Evolutionary conservation across 805 yeast genomes (phyloP).

Genomic region (Candida morakotiae): DNA sequence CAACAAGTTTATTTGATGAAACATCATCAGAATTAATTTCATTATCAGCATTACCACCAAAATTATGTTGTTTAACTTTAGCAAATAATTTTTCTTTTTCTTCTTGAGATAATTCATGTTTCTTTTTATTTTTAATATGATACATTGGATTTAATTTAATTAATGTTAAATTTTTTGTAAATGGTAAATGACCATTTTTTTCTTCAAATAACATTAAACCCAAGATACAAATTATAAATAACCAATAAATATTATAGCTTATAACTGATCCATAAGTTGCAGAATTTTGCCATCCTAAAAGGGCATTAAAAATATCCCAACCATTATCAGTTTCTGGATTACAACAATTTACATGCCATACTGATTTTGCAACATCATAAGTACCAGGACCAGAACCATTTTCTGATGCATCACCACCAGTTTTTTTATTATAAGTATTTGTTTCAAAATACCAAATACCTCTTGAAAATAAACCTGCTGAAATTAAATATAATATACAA

Average conservation of each 20-base stretch:
- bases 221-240: constrained; percentile 53
- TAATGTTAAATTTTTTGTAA: constrained; percentile 38
- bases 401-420: constrained; percentile 94
- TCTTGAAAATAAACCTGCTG: constrained; percentile 89
- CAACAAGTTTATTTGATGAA: constrained; percentile 5
- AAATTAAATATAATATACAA: constrained; percentile 76
- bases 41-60: constrained; percentile 7
- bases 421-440: constrained; percentile 52
- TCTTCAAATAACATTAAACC: constrained; percentile 71
- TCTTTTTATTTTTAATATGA: constrained; percentile 31
- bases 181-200: constrained; percentile 72
- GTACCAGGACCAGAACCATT: constrained; percentile 90
- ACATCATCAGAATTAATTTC: constrained; percentile 6
- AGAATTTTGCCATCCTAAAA: constrained; percentile 93
- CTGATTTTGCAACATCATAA: constrained; percentile 70
- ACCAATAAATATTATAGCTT: constrained; percentile 84
- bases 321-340: constrained; percentile 86
- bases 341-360: constrained; percentile 96
- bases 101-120: constrained; percentile 45
- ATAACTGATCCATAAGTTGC: constrained; percentile 88
- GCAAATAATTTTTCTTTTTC: constrained; percentile 52
- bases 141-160: constrained; percentile 32
- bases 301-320: constrained; percentile 92
- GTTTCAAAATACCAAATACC: constrained; percentile 84
- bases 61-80: constrained; percentile 14